phyloP scores from a whole-genome alignment of 2,329 filamentous ascomycete species.

The Aspergillus neotritici region DNA sequence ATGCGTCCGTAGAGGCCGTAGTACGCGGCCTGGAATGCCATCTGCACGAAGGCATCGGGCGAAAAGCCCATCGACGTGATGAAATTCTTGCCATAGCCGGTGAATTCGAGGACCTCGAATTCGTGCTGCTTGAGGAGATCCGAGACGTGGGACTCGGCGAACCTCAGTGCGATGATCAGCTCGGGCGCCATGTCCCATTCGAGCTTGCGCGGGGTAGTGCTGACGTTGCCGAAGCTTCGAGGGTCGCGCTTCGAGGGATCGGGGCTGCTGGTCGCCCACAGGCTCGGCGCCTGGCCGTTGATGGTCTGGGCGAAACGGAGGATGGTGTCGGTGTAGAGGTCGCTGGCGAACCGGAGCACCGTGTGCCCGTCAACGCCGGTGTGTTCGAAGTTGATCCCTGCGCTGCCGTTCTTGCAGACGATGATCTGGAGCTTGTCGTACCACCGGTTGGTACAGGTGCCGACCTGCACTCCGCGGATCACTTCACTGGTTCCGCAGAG shows the following conservation, averaged over 20 bases:
- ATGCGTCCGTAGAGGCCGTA: slow-evolving; percentile 92
- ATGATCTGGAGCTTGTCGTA: slow-evolving; percentile 99
- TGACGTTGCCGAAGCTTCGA: slow-evolving; percentile 85
- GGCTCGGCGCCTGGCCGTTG: slow-evolving; percentile 82
- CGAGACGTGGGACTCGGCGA: slow-evolving; percentile 88
- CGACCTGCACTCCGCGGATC: slow-evolving; percentile 88
- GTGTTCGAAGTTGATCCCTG: slow-evolving; percentile 98
- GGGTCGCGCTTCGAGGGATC: slow-evolving; percentile 91
- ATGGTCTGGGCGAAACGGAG: slow-evolving; percentile 91
- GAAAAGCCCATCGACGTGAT: slow-evolving; percentile 97
- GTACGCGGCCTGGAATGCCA: slow-evolving; percentile 98
- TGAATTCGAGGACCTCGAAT: slow-evolving; percentile 85
- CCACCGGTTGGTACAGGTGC: slow-evolving; percentile 97
- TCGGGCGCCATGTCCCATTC: slow-evolving; percentile 98
- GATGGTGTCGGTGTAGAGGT: slow-evolving; percentile 96
- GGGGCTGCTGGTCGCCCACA: slow-evolving; percentile 87
- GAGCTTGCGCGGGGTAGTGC: slow-evolving; percentile 87
- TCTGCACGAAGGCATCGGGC: slow-evolving; percentile 94
- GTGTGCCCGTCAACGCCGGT: slow-evolving; percentile 97
- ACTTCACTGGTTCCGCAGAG: slow-evolving; percentile 91
- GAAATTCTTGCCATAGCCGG: slow-evolving; percentile 89
- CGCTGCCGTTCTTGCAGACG: slow-evolving; percentile 96
- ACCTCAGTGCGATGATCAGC: slow-evolving; percentile 81
- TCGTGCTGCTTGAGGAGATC: slow-evolving; percentile 96
- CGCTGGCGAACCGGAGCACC: slow-evolving; percentile 89